Conservation (phyloP, 805 yeast genomes). For the Saccharomycopsis schoenii region DNA sequence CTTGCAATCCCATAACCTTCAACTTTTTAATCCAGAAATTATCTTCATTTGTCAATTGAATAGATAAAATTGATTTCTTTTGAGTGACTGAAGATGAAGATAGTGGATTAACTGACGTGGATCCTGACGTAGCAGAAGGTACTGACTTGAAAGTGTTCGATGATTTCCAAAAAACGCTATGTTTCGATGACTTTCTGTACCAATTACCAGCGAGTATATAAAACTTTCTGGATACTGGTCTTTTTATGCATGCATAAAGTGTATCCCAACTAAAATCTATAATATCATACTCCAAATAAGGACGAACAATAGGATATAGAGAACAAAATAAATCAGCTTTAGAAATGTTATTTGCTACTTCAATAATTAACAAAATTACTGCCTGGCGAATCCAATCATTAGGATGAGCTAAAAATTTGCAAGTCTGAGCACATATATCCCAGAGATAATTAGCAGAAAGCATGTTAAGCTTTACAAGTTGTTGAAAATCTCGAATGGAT, state of each 20-base stretch:
- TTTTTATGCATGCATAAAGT: conserved; percentile 55
- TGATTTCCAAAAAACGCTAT: conserved; percentile 8
- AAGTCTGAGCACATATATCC: conserved; percentile 41
- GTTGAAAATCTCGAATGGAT: conserved; percentile 51
- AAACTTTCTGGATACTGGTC: conserved; percentile 56
- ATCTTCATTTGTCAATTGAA: conserved; percentile 56
- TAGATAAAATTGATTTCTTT: conserved; percentile 19
- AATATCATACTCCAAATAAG: conserved; percentile 70
- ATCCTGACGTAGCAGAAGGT: neutral
- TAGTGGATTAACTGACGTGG: conserved; percentile 2
- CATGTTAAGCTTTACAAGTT: conserved; percentile 47
- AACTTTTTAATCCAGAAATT: conserved; percentile 64
- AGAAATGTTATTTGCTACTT: conserved; percentile 51
- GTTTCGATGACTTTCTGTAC: conserved; percentile 38
- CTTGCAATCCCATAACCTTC: conserved; percentile 61
- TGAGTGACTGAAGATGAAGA: neutral
- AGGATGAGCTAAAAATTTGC: conserved; percentile 70
- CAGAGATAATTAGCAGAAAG: conserved; percentile 41
- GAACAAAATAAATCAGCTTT: conserved; percentile 78
- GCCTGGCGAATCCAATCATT: conserved; percentile 77
- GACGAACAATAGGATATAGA: conserved; percentile 69
- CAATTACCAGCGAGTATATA: conserved; percentile 58
- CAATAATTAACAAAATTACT: conserved; percentile 48
- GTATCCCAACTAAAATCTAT: conserved; percentile 56
- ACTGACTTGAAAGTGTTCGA: neutral